Conservation (phyloP, 306 rosid species). For the Trifolium fragiferum region DNA sequence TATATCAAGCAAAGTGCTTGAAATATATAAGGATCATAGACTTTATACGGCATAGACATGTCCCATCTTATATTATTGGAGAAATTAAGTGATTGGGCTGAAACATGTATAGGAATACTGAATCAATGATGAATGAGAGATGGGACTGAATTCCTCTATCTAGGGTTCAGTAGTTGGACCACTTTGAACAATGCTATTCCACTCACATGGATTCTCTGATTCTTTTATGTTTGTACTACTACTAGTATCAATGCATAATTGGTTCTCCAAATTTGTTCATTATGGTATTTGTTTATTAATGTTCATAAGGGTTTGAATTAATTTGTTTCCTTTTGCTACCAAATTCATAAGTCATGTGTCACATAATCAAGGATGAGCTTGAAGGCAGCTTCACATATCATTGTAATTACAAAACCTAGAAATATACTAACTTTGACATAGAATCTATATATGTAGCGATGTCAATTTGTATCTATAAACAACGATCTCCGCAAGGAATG, state of each 20-base stretch:
- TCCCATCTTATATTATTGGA: conserved; percentile 30
- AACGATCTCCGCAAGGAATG: no score
- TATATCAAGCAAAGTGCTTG: conserved; percentile 30
- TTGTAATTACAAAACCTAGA: background rate
- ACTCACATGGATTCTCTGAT: conserved; percentile 57
- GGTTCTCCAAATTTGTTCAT: conserved; percentile 36
- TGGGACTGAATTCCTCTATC: conserved; percentile 67
- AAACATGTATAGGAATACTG: conserved; percentile 58
- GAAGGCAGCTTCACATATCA: conserved; percentile 11
- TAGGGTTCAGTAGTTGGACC: conserved; percentile 59
- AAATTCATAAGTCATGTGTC: conserved; percentile 7
- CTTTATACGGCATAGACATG: conserved; percentile 38
- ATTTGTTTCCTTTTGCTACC: conserved; percentile 23
- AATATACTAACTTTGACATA: background rate
- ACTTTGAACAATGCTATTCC: conserved; percentile 53
- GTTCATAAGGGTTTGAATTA: background rate
- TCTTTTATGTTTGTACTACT: conserved; percentile 19
- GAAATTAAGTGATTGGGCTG: conserved; percentile 55
- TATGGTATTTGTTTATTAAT: conserved; percentile 24
- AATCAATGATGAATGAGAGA: conserved; percentile 63
- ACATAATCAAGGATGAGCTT: background rate
- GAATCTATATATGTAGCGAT: no score
- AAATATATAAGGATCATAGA: background rate
- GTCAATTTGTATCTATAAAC: no score
- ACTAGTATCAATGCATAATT: background rate